Base-by-base conservation (phyloP, 345 rosid species). In the Isatis tinctoria region DNA sequence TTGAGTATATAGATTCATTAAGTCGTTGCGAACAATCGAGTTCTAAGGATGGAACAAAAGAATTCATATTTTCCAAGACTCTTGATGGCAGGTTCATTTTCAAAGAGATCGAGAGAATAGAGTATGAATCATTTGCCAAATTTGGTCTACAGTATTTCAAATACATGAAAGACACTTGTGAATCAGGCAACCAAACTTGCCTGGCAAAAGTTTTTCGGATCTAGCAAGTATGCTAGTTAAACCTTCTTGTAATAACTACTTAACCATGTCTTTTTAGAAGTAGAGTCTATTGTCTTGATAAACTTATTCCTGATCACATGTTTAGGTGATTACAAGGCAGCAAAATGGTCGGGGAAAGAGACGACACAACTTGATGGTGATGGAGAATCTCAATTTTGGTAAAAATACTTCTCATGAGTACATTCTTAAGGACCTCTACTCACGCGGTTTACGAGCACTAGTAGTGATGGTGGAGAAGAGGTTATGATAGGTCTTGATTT, bases 171-270 rank as follows among this genome's bases (percentile, higher is more conserved):
- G 74, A 82, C 47, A 84, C 91, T 40, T 87, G 76, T 74, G 84
- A 81, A 51, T 65, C 48, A 32, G 85, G 91, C 61, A 86, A 85
- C 80, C 91, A 87, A 82, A 87, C 97, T 35, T 91, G 93, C 56
- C 87, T 91, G 11, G 96, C 96, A 27, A 91, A 91, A 82, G 83
- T 91, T 71, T 77, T 91, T 40, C 96, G 97, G 33, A 89, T 91
- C 65, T 91, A 87, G 82, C 93, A 91, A 93, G 97, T 89, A 41
- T 12, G 10, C 5, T 60, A 60, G 1, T 1, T 4, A 35, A 35
- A 59, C 61, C 7, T 56, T 32, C 18, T 56, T 56, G 3, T 57
- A 2, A 51, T 69, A 13, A 65, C 57, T 8, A 47, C 26, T 47
- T 20, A 20, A 20, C 7, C 28, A 49, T 49, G 37, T 2, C 10